Evolutionary conservation across 768 basidiomycete species (phyloP).

Genomic region (Mycena floridula): DNA sequence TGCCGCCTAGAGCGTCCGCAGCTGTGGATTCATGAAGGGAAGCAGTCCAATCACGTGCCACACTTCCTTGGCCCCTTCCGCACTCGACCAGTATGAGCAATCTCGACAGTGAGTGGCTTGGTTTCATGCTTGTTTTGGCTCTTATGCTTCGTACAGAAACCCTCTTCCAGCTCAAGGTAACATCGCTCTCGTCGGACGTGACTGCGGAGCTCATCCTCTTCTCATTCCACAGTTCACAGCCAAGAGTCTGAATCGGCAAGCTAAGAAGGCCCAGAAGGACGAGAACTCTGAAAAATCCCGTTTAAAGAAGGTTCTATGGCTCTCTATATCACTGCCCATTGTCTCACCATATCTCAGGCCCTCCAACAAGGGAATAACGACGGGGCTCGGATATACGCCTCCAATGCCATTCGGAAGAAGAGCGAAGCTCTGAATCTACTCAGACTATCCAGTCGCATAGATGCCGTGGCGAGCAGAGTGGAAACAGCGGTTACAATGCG

Average conservation of each 20-base stretch:
- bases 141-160: slow-evolving; percentile 62
- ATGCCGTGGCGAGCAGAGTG: slow-evolving; percentile 93
- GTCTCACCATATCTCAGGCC: slow-evolving; percentile 48
- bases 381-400: slow-evolving; percentile 95
- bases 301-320: slow-evolving; percentile 76
- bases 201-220: slow-evolving; percentile 1
- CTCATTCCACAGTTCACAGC: slow-evolving; percentile 78
- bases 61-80: no score
- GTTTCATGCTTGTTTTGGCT: neutral
- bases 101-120: slow-evolving; percentile 72
- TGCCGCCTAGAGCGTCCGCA: neutral
- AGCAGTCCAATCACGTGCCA: neutral
- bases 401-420: slow-evolving; percentile 98
- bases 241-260: slow-evolving; percentile 89
- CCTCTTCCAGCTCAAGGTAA: slow-evolving; percentile 96
- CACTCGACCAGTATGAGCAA: slow-evolving; percentile 56
- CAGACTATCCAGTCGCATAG: slow-evolving; percentile 84
- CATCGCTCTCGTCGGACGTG: neutral
- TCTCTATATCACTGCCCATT: neutral
- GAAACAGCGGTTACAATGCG: slow-evolving; percentile 99
- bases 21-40: neutral
- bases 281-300: slow-evolving; percentile 83
- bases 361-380: slow-evolving; percentile 95
- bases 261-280: slow-evolving; percentile 97
- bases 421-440: slow-evolving; percentile 89